Evolutionary conservation across 106 monocot species (phyloP).

Genomic region (Phalaenopsis aphrodite): DNA sequence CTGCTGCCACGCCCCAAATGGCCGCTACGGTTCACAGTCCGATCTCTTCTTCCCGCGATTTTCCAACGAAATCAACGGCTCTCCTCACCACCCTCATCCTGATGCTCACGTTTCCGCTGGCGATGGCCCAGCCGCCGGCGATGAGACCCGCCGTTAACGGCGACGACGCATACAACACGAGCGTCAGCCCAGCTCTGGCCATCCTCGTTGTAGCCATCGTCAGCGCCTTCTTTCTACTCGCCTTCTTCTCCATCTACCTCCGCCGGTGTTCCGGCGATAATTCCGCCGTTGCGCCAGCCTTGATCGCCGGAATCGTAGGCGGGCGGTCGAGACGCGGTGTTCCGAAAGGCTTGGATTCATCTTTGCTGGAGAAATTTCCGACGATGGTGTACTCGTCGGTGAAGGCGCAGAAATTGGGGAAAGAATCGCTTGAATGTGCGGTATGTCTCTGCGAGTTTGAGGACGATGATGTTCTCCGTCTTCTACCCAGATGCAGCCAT

Average conservation of each 20-base stretch:
- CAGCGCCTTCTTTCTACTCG: constrained; percentile 16
- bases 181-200: constrained; percentile 16
- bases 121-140: not conserved
- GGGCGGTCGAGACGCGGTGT: not conserved
- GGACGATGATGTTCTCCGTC: constrained; percentile 38
- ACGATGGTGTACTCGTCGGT: constrained; percentile 17
- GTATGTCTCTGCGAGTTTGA: constrained; percentile 48
- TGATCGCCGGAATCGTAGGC: not conserved
- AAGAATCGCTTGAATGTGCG: constrained; percentile 44
- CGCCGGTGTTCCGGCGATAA: constrained; percentile 15
- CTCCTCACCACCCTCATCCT: not conserved
- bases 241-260: constrained; percentile 22
- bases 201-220: constrained; percentile 20
- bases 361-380: constrained; percentile 26
- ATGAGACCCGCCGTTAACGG: not conserved
- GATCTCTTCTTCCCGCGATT: not conserved
- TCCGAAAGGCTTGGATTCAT: constrained; percentile 13
- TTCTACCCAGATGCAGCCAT: constrained; percentile 47
- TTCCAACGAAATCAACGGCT: not conserved
- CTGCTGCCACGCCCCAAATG: not conserved
- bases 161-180: not conserved
- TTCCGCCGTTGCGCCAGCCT: constrained; percentile 5
- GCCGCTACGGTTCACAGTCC: not conserved
- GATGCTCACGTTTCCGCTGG: not conserved
- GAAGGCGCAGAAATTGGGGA: constrained; percentile 20